Evolutionary conservation across 768 basidiomycete genomes (phyloP).

Genomic region (Boletus tomentosulus): DNA sequence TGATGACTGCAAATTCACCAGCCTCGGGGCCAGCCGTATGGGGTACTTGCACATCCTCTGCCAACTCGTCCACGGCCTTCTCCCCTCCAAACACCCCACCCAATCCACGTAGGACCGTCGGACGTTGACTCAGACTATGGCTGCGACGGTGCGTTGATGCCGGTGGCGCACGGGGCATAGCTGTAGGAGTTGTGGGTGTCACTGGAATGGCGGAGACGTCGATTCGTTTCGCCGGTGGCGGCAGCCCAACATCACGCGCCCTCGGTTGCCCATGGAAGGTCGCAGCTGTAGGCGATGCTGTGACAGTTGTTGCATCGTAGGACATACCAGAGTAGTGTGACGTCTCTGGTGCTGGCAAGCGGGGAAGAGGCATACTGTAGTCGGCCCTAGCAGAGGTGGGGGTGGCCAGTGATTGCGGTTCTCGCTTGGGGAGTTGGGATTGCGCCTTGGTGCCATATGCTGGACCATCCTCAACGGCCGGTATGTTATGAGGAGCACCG

Average conservation of each 20-base stretch:
- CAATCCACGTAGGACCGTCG: constrained; percentile 50
- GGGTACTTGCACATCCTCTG: constrained; percentile 39
- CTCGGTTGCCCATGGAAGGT: constrained; percentile 61
- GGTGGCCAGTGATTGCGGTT: constrained; percentile 20
- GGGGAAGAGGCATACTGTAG: constrained; percentile 79
- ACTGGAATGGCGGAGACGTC: constrained; percentile 24
- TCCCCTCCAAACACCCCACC: constrained; percentile 54
- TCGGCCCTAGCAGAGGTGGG: constrained; percentile 49
- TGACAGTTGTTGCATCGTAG: constrained; percentile 52
- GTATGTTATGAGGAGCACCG: constrained; percentile 16
- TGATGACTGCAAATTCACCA: constrained; percentile 45
- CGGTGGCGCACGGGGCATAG: constrained; percentile 64
- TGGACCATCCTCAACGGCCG: constrained; percentile 18
- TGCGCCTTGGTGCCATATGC: constrained; percentile 26
- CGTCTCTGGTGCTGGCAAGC: constrained; percentile 76
- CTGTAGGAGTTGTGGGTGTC: constrained; percentile 27
- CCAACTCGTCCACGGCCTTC: constrained; percentile 42
- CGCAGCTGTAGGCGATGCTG: constrained; percentile 55
- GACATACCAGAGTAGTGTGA: constrained; percentile 80
- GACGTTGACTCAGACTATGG: constrained; percentile 79
- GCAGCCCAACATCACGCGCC: constrained; percentile 57
- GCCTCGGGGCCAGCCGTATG: constrained; percentile 67
- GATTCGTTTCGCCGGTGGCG: constrained; percentile 34
- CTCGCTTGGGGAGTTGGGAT: constrained; percentile 32
- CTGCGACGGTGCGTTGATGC: constrained; percentile 78